Conservation (phyloP, 345 rosid species). For the Bruguiera parviflora region DNA sequence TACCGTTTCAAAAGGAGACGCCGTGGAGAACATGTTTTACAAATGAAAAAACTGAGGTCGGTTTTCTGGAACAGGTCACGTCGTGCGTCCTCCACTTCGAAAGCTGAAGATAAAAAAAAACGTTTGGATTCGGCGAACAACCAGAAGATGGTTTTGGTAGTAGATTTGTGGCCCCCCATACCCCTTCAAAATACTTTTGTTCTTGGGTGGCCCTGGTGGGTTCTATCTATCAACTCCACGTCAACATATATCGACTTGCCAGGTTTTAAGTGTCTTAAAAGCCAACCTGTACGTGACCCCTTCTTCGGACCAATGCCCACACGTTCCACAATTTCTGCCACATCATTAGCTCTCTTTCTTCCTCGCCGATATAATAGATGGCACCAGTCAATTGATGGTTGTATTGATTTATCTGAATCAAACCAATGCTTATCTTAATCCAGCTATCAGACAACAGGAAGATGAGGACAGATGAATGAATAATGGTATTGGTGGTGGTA, state of each 20-base stretch:
- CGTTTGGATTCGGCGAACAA: too few species aligned
- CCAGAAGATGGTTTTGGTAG: too few species aligned
- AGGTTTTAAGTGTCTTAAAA: slow-evolving; percentile 19
- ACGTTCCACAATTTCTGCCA: not conserved
- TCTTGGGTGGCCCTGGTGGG: too few species aligned
- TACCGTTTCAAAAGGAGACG: too few species aligned
- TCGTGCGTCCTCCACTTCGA: not conserved
- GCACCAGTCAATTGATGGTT: slow-evolving; percentile 1
- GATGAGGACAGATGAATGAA: not conserved
- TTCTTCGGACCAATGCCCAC: slow-evolving; percentile 4
- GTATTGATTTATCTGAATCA: not conserved
- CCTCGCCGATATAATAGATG: not conserved
- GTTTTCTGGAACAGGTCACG: slow-evolving; percentile 13
- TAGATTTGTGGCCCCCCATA: too few species aligned
- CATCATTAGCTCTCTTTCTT: not conserved
- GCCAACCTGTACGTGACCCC: slow-evolving; percentile 26
- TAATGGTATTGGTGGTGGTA: not conserved
- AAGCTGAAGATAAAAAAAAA: not conserved
- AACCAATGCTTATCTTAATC: slow-evolving; percentile 22
- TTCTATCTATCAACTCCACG: not conserved
- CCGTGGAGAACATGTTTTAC: too few species aligned
- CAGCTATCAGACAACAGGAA: slow-evolving; percentile 19
- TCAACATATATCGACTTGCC: slow-evolving; percentile 3
- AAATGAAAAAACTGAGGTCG: not conserved
- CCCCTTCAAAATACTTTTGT: too few species aligned